A percentile compares a stretch with the other conserved stretches of the same genome.
phyloP scores from a whole-genome alignment of 1,284 basidiomycete species.

The Phylloboletellus chloephorus region DNA sequence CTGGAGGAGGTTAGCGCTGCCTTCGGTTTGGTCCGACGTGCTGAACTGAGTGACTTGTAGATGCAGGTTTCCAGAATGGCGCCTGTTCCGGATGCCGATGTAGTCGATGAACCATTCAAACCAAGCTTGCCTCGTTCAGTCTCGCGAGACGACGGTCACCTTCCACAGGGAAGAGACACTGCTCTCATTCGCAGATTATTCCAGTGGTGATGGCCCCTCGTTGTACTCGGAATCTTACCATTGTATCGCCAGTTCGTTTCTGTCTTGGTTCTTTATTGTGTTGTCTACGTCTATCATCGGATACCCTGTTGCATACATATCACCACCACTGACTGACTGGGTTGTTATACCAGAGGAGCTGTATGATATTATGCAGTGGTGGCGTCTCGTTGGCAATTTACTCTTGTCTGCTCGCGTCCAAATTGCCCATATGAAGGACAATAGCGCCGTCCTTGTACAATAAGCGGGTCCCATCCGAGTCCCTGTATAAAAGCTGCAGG shows the following conservation, averaged over 20 bases:
- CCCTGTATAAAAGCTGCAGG: constrained; percentile 16
- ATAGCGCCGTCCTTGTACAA: constrained; percentile 19
- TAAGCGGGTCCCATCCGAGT: constrained; percentile 13
- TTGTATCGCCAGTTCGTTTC: constrained; percentile 27
- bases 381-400: neutral
- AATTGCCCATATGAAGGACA: constrained; percentile 16
- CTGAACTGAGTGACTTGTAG: constrained; percentile 30
- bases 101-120: constrained; percentile 37
- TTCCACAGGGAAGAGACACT: constrained; percentile 30
- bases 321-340: constrained; percentile 29
- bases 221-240: constrained; percentile 23
- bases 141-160: constrained; percentile 30
- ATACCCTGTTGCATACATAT: constrained; percentile 38
- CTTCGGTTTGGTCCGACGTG: neutral
- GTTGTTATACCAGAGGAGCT: constrained; percentile 25
- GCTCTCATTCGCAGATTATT: constrained; percentile 34
- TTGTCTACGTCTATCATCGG: constrained; percentile 26
- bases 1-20: constrained; percentile 48
- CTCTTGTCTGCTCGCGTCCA: too few relatives aligned
- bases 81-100: constrained; percentile 40
- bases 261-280: constrained; percentile 28
- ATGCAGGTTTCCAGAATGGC: constrained; percentile 57
- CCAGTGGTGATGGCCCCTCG: constrained; percentile 23
- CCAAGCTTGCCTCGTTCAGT: constrained; percentile 30
- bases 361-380: constrained; percentile 22